Percentiles rank a stretch among this genome's conserved stretches.
phyloP scores from a whole-genome alignment of 768 basidiomycete species.

The Tubosaeta sp. region DNA sequence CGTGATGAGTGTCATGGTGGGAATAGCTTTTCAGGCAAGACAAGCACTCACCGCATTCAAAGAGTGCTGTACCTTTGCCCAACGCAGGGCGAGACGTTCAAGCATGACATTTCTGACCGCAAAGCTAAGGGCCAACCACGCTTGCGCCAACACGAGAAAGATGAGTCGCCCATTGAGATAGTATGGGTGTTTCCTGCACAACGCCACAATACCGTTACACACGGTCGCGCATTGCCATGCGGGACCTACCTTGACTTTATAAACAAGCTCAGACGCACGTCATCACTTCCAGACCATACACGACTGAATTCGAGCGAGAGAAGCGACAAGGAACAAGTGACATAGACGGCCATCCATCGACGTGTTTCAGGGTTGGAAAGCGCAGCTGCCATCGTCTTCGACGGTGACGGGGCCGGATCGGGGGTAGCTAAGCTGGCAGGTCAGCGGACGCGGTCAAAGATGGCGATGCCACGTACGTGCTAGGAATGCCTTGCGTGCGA shows the following conservation, averaged over 20 bases:
- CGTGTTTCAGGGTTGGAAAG: conserved; percentile 44
- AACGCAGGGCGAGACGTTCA: conserved; percentile 54
- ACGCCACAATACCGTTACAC: neutral
- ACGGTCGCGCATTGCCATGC: neutral
- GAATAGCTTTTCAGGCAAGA: neutral
- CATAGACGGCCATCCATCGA: conserved; percentile 44
- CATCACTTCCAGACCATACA: conserved; percentile 25
- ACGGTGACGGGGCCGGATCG: conserved; percentile 49
- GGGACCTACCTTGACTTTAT: conserved; percentile 59
- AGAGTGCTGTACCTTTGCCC: conserved; percentile 26
- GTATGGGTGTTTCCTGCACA: conserved; percentile 65
- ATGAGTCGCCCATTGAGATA: conserved; percentile 68
- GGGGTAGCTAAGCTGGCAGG: conserved; percentile 36
- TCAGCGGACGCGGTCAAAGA: neutral
- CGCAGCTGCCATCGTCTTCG: conserved; percentile 42
- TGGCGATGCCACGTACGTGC: conserved; percentile 43
- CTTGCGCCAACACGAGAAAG: conserved; percentile 55
- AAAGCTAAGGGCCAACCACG: conserved; percentile 43
- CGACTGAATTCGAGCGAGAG: conserved; percentile 42
- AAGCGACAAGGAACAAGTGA: conserved; percentile 42
- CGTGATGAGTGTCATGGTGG: neutral
- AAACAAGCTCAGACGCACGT: conserved; percentile 50
- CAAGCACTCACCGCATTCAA: conserved; percentile 16
- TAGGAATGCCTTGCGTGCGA: conserved; percentile 56
- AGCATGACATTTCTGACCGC: conserved; percentile 56